Base-by-base conservation (phyloP, 495 filamentous ascomycete genomes). In the Hypoxylon cercidicola region DNA sequence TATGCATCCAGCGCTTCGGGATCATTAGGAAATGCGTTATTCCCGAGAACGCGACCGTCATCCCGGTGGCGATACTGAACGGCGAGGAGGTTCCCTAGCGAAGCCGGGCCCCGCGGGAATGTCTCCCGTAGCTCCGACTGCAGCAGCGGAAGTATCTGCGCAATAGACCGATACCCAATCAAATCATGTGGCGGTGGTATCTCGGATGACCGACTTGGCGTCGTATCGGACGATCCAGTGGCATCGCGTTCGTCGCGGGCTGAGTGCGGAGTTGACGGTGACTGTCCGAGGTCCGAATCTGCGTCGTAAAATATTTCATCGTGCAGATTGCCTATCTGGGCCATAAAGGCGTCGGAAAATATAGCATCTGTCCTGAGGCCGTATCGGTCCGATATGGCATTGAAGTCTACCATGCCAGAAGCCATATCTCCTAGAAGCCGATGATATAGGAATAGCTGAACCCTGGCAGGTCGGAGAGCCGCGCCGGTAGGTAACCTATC, bases 371-470 rank as follows among this genome's bases (percentile, higher is more conserved):
- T 73, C 44, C 91, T 80, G 6, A 99, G 78, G 0, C 78, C 73
- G 66, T 96, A 93, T 11, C 93, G 88, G 8, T 78, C 68, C 44
- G 93, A 87, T 11, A 98, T 78, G 5, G 78, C 64, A 16, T 82
- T 70, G 35, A 92, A 88, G 54, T 90, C 85, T 0, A 97, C 83
- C n/a, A 82, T 78, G 60, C 85, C 89, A 1, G 84, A 82, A n/a
- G 88, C 86, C 62, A 98, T 82, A 3, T 86, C 79, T 37, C 88
- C 87, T 25, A 99, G 82, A 49, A 98, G 87, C n/a, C 88, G 88
- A 66, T 93, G 93, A 70, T 99, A 99, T 1, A 97, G 78, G 77
- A 96, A 93, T 7, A 99, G 80, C 74, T 99, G 95, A 51, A 97
- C 87, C 50, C 87, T 80, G 0, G 95, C 91, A 0, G 88, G 90